phyloP scores from a whole-genome alignment of 2,329 filamentous ascomycete genomes.

The Aphanoascus verrucosus region DNA sequence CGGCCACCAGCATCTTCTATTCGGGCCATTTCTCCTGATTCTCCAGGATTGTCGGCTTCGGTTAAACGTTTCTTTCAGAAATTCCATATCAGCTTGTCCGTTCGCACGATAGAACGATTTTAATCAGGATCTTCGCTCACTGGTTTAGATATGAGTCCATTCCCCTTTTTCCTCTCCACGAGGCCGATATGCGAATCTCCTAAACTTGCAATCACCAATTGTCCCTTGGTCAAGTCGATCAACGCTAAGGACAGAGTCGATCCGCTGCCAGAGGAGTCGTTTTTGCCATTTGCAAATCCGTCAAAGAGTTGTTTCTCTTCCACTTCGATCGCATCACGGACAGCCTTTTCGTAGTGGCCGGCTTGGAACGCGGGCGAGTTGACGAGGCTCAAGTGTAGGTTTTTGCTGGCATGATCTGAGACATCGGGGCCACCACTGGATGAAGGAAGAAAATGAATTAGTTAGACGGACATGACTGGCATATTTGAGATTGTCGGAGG shows the following conservation, averaged over 20 bases:
- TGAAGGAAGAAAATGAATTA: not conserved
- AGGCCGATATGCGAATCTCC: constrained; percentile 30
- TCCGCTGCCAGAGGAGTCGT: constrained; percentile 23
- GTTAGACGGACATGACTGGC: not conserved
- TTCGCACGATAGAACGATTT: not conserved
- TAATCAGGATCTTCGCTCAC: not conserved
- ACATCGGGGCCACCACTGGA: constrained; percentile 26
- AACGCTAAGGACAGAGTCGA: constrained; percentile 29
- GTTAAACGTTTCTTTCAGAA: constrained; percentile 25
- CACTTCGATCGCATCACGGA: constrained; percentile 23
- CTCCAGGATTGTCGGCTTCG: constrained; percentile 25
- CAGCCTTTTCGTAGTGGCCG: constrained; percentile 24
- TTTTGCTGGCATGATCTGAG: constrained; percentile 25
- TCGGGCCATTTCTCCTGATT: constrained; percentile 22
- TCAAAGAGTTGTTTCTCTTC: constrained; percentile 25
- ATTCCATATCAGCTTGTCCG: not conserved
- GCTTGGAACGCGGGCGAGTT: constrained; percentile 24
- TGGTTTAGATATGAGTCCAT: not conserved
- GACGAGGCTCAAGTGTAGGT: constrained; percentile 21
- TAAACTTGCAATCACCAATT: constrained; percentile 27
- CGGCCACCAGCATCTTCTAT: constrained; percentile 27
- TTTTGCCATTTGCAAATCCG: constrained; percentile 20
- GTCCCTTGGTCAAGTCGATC: constrained; percentile 25
- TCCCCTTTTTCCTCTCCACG: constrained; percentile 24
- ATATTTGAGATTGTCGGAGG: not conserved